Evolutionary conservation across 768 basidiomycete species (phyloP), one percentile per base, ranked within the genome.

Genomic region (Tulasnella sp.): DNA sequence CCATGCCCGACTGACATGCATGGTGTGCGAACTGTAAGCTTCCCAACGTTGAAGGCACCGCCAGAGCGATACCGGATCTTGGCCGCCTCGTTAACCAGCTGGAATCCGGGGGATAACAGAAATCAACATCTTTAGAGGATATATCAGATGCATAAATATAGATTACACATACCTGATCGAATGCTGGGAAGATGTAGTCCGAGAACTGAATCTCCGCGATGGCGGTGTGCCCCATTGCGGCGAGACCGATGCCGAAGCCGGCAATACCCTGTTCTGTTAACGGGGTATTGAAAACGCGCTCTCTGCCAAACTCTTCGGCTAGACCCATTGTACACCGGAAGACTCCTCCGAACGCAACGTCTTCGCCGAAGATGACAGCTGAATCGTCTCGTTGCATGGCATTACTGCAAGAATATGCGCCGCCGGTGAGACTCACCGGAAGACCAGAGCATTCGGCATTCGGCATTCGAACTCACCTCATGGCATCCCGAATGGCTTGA

Each of bases 211-310:
- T 92, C 80, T 98, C 95, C 41, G 93, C 95, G 71, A 98, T 95
- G 3, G 94, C 92, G 3, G 92, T 94, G 73, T 94, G 94, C 0
- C 95, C 95, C 90, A 97, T 96, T 11, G 89, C 82, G 0, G 95
- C 94, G 73, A 95, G 80, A 16, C 95, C 95, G 64, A 97, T 92
- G 2, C 91, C 95, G 77, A 97, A 97, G 17, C 95, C 95, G 37
- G 91, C 94, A 72, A 98, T 96, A 9, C 95, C 95, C 80, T 94
- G 93, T 77, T 94, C 93, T 1, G 91, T 92, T 69, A 97, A 79
- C 3, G 95, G 95, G 0, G 95, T 98, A 79, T 98, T 97, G 80
- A 98, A 97, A 62, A 98, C 93, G 52, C 95, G 88, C 79, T 96
- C 94, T 64, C 88, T 86, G 90, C 94, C 94, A 78, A 95, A 95